These are phyloP conservation scores for Wallemia ichthyophaga DNA, from an alignment of 1,284 basidiomycete genomes.

Conservation along the genomic window DNA sequence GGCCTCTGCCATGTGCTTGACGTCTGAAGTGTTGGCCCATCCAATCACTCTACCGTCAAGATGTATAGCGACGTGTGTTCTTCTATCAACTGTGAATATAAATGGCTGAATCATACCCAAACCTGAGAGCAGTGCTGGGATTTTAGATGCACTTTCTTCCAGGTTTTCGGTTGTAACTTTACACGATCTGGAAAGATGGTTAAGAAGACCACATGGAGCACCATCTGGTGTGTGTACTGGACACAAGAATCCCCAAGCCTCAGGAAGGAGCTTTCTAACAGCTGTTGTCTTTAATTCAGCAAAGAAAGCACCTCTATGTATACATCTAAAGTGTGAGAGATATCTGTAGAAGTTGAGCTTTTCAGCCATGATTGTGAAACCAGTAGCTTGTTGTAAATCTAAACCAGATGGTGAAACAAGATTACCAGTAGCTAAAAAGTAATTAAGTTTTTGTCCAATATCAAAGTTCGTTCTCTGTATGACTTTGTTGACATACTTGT, in stretches of 20 bases:
- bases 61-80: conserved; percentile 57
- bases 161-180: conserved; percentile 59
- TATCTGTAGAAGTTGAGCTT: conserved; percentile 98
- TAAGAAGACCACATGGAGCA: conserved; percentile 85
- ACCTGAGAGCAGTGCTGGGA: conserved; percentile 50
- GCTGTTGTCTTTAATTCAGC: conserved; percentile 95
- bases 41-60: conserved; percentile 84
- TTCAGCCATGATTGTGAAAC: conserved; percentile 94
- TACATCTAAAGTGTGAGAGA: conserved; percentile 91
- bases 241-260: conserved; percentile 98
- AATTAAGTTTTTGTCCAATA: conserved; percentile 60
- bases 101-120: conserved; percentile 90
- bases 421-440: conserved; percentile 95
- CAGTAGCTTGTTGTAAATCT: conserved; percentile 84
- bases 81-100: conserved; percentile 40
- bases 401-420: conserved; percentile 79
- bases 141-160: conserved; percentile 38
- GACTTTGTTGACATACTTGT: conserved; percentile 51
- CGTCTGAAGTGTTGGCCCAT: conserved; percentile 55
- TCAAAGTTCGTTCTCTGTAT: conserved; percentile 61
- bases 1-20: conserved; percentile 46
- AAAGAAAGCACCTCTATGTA: conserved; percentile 98
- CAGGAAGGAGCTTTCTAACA: conserved; percentile 84
- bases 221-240: conserved; percentile 98
- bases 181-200: conserved; percentile 84